A percentile compares a stretch with the other conserved stretches of the same genome.
These are phyloP conservation scores for Alopecurus myosuroides DNA, from an alignment of 176 grass and related monocot genomes.

Conservation along the genomic window DNA sequence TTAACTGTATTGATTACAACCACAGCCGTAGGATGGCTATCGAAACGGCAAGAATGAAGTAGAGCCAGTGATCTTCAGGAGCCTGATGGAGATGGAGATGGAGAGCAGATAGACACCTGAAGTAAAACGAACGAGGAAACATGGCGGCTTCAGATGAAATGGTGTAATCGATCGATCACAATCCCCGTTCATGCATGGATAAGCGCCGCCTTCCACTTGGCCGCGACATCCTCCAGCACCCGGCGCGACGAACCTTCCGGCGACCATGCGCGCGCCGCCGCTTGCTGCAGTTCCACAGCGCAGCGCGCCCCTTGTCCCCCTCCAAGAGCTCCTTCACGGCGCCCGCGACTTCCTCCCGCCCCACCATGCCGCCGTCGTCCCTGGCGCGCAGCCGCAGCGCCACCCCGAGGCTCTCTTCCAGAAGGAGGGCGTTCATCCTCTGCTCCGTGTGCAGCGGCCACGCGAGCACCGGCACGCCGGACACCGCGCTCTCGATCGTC, in stretches of 20 bases:
- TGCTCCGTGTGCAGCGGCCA: conserved; percentile 72
- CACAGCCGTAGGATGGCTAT: no score
- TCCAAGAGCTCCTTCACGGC: neutral
- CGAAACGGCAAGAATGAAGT: no score
- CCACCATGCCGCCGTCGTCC: neutral
- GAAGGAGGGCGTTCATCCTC: conserved; percentile 29
- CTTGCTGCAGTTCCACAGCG: neutral
- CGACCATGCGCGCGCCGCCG: neutral
- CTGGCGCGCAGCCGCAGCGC: conserved; percentile 2
- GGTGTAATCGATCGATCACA: no score
- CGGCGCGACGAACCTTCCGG: neutral
- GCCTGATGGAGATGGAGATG: no score
- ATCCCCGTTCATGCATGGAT: no score
- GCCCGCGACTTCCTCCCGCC: neutral
- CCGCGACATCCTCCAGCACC: neutral
- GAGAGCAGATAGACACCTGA: no score
- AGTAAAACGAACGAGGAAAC: no score
- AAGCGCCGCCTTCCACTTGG: neutral
- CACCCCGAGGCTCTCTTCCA: neutral
- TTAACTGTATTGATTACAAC: no score
- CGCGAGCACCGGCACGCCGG: conserved; percentile 43
- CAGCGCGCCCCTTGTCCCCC: neutral
- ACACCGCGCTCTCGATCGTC: conserved; percentile 32
- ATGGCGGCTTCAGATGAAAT: no score
- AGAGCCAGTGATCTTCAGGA: no score